Percentiles rank a stretch among this genome's conserved stretches.
phyloP scores from a whole-genome alignment of 495 filamentous ascomycete species.

The Chaetomium tenue region DNA sequence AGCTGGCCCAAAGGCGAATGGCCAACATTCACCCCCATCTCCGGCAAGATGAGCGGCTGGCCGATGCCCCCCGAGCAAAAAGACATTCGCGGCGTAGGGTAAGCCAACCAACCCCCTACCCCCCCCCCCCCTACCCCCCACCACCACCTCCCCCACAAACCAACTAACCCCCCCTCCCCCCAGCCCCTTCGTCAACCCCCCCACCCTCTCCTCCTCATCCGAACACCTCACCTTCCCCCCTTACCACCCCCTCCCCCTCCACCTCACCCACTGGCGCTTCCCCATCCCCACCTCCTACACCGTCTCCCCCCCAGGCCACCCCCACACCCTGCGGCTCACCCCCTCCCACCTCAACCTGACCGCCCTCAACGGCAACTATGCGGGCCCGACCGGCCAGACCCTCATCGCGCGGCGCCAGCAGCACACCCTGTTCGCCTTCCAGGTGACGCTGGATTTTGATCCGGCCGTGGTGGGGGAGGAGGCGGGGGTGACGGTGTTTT shows the following conservation, averaged over 20 bases:
- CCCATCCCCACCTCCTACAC: conserved; percentile 41
- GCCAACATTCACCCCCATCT: conserved; percentile 46
- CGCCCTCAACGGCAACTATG: conserved; percentile 46
- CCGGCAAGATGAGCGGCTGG: conserved; percentile 48
- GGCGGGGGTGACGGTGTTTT: conserved; percentile 47
- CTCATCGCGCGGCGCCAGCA: conserved; percentile 51
- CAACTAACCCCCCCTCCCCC: conserved; percentile 1
- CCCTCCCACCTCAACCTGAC: conserved; percentile 51
- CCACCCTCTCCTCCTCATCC: conserved; percentile 20
- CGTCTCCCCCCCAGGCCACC: conserved; percentile 39
- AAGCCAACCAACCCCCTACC: conserved; percentile 10
- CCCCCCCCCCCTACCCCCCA: not conserved
- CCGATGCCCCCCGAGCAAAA: conserved; percentile 34
- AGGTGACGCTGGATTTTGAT: conserved; percentile 43
- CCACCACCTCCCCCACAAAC: no score
- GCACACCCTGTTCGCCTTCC: conserved; percentile 51
- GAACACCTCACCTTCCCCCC: conserved; percentile 40
- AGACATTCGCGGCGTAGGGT: conserved; percentile 41
- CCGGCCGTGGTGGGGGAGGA: conserved; percentile 41
- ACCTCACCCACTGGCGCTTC: conserved; percentile 53
- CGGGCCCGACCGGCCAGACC: conserved; percentile 42
- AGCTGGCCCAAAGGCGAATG: conserved; percentile 47
- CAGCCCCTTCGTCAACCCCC: conserved; percentile 40
- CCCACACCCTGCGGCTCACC: conserved; percentile 42
- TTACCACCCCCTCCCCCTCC: conserved; percentile 39